A percentile compares a stretch with the other conserved stretches of the same genome.
Conservation (phyloP, 148 eudicot genomes). For the Suaeda aralocaspica region DNA sequence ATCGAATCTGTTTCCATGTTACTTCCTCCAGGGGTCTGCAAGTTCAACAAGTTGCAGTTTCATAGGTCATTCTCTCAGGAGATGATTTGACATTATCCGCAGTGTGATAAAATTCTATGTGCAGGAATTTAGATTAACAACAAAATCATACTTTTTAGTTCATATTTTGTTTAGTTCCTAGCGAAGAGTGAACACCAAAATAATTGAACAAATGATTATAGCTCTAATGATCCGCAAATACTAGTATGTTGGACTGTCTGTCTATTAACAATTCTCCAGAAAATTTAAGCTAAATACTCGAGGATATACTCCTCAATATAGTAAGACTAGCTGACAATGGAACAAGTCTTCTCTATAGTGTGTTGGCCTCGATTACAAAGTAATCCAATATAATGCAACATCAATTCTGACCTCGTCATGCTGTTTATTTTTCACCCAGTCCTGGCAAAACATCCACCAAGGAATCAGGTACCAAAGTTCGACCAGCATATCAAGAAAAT, state of each 20-base stretch:
- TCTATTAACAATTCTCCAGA: background rate
- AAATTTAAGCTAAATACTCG: background rate
- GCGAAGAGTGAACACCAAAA: background rate
- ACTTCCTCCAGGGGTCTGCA: slow-evolving; percentile 25
- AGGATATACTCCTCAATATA: background rate
- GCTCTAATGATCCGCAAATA: background rate
- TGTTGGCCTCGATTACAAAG: too few species aligned
- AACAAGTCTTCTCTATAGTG: background rate
- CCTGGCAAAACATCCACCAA: slow-evolving; percentile 20
- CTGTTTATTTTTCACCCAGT: slow-evolving; percentile 25
- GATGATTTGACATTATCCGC: background rate
- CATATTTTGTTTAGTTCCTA: background rate
- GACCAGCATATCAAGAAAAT: background rate
- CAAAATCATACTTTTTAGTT: background rate
- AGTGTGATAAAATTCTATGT: background rate
- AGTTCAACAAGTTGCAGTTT: background rate
- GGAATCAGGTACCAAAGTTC: background rate
- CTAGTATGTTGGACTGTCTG: background rate
- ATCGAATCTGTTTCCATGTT: slow-evolving; percentile 27
- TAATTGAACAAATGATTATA: background rate
- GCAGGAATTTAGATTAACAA: background rate
- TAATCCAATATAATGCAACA: background rate
- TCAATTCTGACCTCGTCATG: slow-evolving; percentile 24
- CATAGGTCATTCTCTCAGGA: background rate
- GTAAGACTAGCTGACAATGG: background rate